Evolutionary conservation across 2,329 filamentous ascomycete genomes (phyloP).

Genomic region (Colletotrichum gloeosporioides): DNA sequence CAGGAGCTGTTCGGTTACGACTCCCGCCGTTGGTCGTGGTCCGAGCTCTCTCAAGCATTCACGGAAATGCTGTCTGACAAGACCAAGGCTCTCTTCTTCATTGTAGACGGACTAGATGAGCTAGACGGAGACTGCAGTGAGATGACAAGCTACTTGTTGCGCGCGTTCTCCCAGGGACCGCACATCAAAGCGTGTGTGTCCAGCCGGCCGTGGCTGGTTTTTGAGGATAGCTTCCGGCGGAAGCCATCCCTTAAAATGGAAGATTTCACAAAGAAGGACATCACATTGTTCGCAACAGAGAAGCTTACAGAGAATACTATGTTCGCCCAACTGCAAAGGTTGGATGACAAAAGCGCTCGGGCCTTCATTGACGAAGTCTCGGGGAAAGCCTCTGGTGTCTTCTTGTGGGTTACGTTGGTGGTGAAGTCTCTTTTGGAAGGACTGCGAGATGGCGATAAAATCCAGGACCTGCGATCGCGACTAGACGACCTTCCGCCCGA

Average conservation of each 20-base stretch:
- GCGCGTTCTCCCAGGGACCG: neutral
- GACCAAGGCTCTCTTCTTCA: neutral
- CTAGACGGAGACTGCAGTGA: conserved; percentile 6
- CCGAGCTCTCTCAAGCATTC: neutral
- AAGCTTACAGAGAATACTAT: neutral
- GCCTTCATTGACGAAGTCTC: conserved; percentile 10
- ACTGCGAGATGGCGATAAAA: conserved; percentile 2
- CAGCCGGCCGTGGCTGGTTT: conserved; percentile 31
- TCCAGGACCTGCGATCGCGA: neutral
- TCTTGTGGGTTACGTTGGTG: conserved; percentile 25
- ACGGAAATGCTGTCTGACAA: neutral
- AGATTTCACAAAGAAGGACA: conserved; percentile 21
- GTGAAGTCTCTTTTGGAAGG: conserved; percentile 16
- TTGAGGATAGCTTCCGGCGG: conserved; percentile 18
- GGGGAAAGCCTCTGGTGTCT: conserved; percentile 21
- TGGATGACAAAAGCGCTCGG: neutral
- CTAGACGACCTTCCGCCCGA: neutral
- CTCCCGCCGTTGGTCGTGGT: neutral
- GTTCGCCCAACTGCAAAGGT: neutral
- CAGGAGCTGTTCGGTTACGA: neutral
- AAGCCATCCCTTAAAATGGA: conserved; percentile 17
- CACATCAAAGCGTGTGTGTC: conserved; percentile 34
- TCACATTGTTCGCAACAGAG: conserved; percentile 4
- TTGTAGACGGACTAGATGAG: conserved; percentile 27
- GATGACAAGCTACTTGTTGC: conserved; percentile 1